Evolutionary conservation across 495 filamentous ascomycete genomes (phyloP).

Genomic region (Penicillium mononematosum): DNA sequence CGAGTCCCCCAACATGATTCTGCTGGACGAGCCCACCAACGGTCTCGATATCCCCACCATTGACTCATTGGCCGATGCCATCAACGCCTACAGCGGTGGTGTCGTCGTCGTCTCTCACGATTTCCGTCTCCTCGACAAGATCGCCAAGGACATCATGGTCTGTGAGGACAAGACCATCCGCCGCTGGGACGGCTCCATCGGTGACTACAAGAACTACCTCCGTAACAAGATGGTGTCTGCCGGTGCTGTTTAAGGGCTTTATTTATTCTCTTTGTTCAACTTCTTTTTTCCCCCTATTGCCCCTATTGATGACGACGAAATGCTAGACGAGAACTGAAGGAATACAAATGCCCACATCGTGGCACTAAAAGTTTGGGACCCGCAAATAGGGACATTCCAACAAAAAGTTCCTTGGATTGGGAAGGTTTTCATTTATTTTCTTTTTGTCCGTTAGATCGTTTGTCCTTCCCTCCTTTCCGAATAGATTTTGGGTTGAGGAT

Average conservation of each 20-base stretch:
- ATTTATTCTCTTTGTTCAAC: conserved; percentile 9
- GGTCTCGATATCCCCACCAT: conserved; percentile 99
- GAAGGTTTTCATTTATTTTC: conserved; percentile 14
- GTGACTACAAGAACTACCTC: conserved; percentile 95
- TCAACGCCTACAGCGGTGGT: conserved; percentile 93
- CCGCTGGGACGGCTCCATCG: conserved; percentile 85
- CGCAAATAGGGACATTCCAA: conserved; percentile 7
- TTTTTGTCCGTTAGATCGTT: conserved; percentile 25
- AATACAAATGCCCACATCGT: conserved; percentile 22
- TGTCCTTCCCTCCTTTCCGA: conserved; percentile 12
- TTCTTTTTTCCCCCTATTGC: conserved; percentile 12
- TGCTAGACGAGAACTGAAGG: conserved; percentile 44
- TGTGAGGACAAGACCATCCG: conserved; percentile 94
- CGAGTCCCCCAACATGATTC: conserved; percentile 94
- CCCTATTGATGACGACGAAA: conserved; percentile 40
- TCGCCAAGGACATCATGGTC: conserved; percentile 98
- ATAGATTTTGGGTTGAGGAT: conserved; percentile 4
- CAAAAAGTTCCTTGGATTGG: conserved; percentile 17
- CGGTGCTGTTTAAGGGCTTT: conserved; percentile 46
- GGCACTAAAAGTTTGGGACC: conserved; percentile 25
- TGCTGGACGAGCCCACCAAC: conserved; percentile 98
- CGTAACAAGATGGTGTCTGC: conserved; percentile 88
- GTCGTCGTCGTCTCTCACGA: conserved; percentile 98
- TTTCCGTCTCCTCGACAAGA: conserved; percentile 98
- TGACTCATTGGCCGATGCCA: conserved; percentile 94